Evolutionary conservation across 805 yeast species (phyloP).

Genomic region (Lipomyces lipofer): DNA sequence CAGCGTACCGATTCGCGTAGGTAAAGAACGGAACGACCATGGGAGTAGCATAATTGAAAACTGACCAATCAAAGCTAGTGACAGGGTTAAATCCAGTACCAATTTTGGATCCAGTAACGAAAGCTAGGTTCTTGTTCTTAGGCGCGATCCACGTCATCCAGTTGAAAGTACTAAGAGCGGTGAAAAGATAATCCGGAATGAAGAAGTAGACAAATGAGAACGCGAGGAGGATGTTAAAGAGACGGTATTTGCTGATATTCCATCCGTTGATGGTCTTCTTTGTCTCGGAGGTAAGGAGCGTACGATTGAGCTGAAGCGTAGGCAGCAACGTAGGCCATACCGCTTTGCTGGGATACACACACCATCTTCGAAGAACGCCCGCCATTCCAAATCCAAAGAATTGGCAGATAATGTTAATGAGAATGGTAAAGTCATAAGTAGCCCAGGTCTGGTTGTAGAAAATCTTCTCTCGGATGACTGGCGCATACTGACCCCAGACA

Average conservation of each 20-base stretch:
- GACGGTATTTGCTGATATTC: slow-evolving; percentile 53
- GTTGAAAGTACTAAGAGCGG: slow-evolving; percentile 57
- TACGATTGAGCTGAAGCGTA: slow-evolving; percentile 45
- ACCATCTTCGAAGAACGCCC: slow-evolving; percentile 59
- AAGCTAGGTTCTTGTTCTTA: slow-evolving; percentile 57
- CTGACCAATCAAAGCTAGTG: slow-evolving; percentile 67
- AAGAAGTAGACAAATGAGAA: slow-evolving; percentile 53
- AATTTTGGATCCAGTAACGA: slow-evolving; percentile 61
- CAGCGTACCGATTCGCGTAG: slow-evolving; percentile 44
- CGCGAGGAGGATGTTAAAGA: slow-evolving; percentile 48
- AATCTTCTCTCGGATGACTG: slow-evolving; percentile 23
- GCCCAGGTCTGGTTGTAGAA: slow-evolving; percentile 43
- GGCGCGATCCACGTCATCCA: slow-evolving; percentile 68
- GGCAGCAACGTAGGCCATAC: slow-evolving; percentile 66
- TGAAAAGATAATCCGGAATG: slow-evolving; percentile 62
- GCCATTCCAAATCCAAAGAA: slow-evolving; percentile 69
- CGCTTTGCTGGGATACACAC: slow-evolving; percentile 58
- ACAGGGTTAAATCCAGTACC: slow-evolving; percentile 69
- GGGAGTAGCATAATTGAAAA: slow-evolving; percentile 44
- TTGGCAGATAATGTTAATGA: slow-evolving; percentile 57
- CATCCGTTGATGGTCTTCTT: slow-evolving; percentile 54
- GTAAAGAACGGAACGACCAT: slow-evolving; percentile 44
- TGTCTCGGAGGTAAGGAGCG: slow-evolving; percentile 24
- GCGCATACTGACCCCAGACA: slow-evolving; percentile 29
- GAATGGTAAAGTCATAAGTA: slow-evolving; percentile 52